These are phyloP conservation scores for Phytophthora pinifolia DNA, from an alignment of 352 stramenopile genomes.

Conservation along the genomic window DNA sequence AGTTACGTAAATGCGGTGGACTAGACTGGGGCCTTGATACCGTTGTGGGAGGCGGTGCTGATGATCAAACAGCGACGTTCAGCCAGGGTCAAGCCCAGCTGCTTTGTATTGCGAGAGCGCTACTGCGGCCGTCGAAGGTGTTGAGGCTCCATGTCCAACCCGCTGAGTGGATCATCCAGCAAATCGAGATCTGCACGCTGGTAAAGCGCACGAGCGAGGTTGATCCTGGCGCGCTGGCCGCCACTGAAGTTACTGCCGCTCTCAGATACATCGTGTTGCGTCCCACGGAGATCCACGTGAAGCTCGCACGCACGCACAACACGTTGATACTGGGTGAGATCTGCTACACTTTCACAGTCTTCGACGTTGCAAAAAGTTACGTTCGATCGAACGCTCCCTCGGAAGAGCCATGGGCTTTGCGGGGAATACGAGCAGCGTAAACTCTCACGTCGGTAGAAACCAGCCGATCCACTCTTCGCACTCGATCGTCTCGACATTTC, in stretches of 20 bases:
- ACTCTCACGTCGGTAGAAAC: neutral
- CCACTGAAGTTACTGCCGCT: constrained; percentile 87
- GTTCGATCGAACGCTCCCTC: constrained; percentile 57
- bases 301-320: constrained; percentile 77
- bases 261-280: constrained; percentile 57
- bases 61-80: constrained; percentile 45
- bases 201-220: constrained; percentile 85
- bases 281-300: constrained; percentile 51
- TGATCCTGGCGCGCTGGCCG: constrained; percentile 80
- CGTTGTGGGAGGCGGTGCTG: constrained; percentile 37
- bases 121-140: constrained; percentile 91
- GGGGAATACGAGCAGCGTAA: constrained; percentile 59
- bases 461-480: neutral
- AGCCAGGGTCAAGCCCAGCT: constrained; percentile 79
- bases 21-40: constrained; percentile 55
- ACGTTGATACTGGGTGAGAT: constrained; percentile 42
- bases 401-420: constrained; percentile 80
- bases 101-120: constrained; percentile 70
- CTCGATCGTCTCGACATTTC: constrained; percentile 86
- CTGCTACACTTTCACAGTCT: constrained; percentile 10
- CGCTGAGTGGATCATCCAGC: constrained; percentile 89
- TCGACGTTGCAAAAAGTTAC: too few species aligned
- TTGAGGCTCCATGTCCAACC: constrained; percentile 85
- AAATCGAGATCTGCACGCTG: constrained; percentile 68
- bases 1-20: constrained; percentile 44